Evolutionary conservation across 1,139 yeast species (phyloP).

Genomic region (Yamadazyma diospyri): DNA sequence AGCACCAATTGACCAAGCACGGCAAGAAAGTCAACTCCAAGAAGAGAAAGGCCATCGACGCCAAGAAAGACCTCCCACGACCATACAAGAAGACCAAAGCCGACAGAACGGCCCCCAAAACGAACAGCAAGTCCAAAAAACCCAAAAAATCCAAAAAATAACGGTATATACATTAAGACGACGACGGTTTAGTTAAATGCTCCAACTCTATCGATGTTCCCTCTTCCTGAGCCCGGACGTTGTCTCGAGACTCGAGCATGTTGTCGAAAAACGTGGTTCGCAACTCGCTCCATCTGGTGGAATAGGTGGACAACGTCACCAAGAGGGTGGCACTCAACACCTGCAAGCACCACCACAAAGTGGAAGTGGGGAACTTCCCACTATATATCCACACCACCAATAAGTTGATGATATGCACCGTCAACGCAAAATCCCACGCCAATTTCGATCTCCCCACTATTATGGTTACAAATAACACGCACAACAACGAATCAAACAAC

Average conservation of each 20-base stretch:
- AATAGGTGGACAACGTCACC: constrained; percentile 79
- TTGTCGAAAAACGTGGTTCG: constrained; percentile 87
- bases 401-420: constrained; percentile 79
- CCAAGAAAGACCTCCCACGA: constrained; percentile 45
- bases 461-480: constrained; percentile 79
- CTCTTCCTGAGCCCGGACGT: constrained; percentile 8
- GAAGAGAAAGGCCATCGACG: constrained; percentile 58
- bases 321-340: constrained; percentile 61
- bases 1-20: constrained; percentile 44
- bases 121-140: constrained; percentile 10
- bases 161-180: constrained; percentile 4
- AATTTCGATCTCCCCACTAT: constrained; percentile 89
- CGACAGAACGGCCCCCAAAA: constrained; percentile 42
- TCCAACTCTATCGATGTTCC: constrained; percentile 9
- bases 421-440: constrained; percentile 94
- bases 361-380: constrained; percentile 61
- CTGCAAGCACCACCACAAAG: constrained; percentile 87
- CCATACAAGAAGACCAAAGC: constrained; percentile 68
- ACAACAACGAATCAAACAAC: constrained; percentile 73
- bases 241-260: constrained; percentile 51
- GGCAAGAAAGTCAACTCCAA: constrained; percentile 49
- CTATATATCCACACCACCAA: constrained; percentile 65
- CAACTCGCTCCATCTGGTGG: constrained; percentile 84
- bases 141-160: constrained; percentile 10
- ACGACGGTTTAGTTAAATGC: constrained; percentile 6